Base-by-base conservation (phyloP, 495 filamentous ascomycete species). In the Podospora australis region DNA sequence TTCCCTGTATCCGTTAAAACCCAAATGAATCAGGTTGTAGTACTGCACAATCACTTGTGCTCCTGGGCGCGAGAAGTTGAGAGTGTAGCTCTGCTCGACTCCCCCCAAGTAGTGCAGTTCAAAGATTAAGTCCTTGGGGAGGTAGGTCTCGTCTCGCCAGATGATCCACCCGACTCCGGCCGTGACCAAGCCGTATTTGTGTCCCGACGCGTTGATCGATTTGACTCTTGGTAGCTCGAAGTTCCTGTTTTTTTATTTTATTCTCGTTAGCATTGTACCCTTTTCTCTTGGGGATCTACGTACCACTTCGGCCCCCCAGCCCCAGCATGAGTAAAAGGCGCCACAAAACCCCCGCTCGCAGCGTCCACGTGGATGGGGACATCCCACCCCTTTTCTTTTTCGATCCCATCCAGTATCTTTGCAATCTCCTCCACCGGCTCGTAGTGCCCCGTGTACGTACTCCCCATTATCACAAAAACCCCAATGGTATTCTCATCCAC, bases 401-500 rank as follows among this genome's bases (percentile, higher is more conserved):
- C 68, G 30, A 73, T 84, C 45, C 80, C 74, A 54, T 89, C 84
- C 6, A 88, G 71, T 16, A 86, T 71, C 19, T 78, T 70, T 8
- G 76, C 76, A 4, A 88, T 70, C 57, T 84, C 75, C 52, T 86
- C 78, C 1, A 88, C 84, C 0, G 84, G 86, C 65, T 89, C 84
- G 50, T 79, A 88, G 50, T 88, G 84, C 1, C 85, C 84, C 0
- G 85, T 88, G 46, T 88, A 88, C 0, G 86, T 89, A 44, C 73
- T 79, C 10, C 85, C 86, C 22, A 88, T 51, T 40, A 87, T 89
- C 2, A 83, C 80, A 60, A 88, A 89, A 3, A 89, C 66, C 4
- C 86, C 85, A 53, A 88, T 88, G 0, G 85, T 88, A 45, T 89
- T 87, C 61, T 88, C 84, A 53, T 88, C 84, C 26, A 88, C 69